Evolutionary conservation across 306 rosid species (phyloP).

Genomic region (Lupinus albus): DNA sequence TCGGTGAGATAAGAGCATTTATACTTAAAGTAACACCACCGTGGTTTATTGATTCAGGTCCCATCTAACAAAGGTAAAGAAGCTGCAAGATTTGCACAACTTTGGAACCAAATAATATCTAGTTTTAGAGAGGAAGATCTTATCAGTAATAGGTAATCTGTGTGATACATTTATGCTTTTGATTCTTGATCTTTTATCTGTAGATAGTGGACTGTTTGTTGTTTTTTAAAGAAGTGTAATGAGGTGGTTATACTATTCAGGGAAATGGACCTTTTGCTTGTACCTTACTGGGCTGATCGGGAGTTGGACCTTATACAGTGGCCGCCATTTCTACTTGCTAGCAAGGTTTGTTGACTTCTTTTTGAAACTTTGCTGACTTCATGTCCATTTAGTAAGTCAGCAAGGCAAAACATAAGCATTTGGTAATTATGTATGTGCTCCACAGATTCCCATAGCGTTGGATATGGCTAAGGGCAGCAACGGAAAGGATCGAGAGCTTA

Average conservation of each 20-base stretch:
- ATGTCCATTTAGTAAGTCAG: not conserved
- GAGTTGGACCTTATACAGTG: slow-evolving; percentile 83
- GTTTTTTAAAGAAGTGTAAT: slow-evolving; percentile 5
- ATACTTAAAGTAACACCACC: slow-evolving; percentile 7
- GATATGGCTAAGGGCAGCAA: slow-evolving; percentile 99
- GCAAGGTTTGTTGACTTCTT: slow-evolving; percentile 66
- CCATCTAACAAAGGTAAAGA: slow-evolving; percentile 77
- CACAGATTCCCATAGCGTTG: slow-evolving; percentile 89
- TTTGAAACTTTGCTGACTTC: slow-evolving; percentile 24
- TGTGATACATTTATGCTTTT: slow-evolving; percentile 24
- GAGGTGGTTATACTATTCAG: slow-evolving; percentile 53
- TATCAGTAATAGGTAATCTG: slow-evolving; percentile 68
- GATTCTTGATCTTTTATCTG: slow-evolving; percentile 20
- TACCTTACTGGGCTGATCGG: slow-evolving; percentile 96
- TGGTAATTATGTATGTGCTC: slow-evolving; percentile 27
- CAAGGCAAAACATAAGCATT: too few species aligned
- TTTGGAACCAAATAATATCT: slow-evolving; percentile 90
- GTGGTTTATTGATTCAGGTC: slow-evolving; percentile 49
- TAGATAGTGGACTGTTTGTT: slow-evolving; percentile 2
- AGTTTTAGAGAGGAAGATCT: slow-evolving; percentile 98
- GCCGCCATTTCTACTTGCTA: slow-evolving; percentile 99
- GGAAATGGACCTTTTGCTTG: slow-evolving; percentile 95
- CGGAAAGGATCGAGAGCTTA: slow-evolving; percentile 89
- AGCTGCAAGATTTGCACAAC: slow-evolving; percentile 96
- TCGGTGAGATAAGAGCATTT: not conserved